Conservation (phyloP, 768 basidiomycete species). For the Pulveroboletus ravenelii region DNA sequence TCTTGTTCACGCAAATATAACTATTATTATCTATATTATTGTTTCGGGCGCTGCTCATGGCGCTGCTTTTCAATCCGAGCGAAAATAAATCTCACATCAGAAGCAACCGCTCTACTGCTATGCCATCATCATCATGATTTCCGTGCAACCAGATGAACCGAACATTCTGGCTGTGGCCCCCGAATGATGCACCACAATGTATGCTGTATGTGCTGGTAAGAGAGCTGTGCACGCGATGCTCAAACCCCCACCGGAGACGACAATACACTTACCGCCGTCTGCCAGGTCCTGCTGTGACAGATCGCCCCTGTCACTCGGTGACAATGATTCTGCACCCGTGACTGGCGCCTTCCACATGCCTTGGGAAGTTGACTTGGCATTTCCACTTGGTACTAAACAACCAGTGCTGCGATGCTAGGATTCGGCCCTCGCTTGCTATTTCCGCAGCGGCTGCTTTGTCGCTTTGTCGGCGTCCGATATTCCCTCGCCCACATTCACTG, state of each 20-base stretch:
- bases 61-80: too few species aligned
- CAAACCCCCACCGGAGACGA: too few species aligned
- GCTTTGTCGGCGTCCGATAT: too few species aligned
- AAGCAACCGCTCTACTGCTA: neutral
- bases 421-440: neutral
- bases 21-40: neutral
- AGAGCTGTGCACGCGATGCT: neutral
- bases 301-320: neutral
- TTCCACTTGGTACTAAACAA: too few species aligned
- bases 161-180: neutral
- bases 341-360: too few species aligned
- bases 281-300: neutral
- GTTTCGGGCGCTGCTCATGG: neutral
- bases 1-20: neutral
- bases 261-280: too few species aligned
- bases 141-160: neutral
- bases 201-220: neutral
- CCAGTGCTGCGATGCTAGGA: neutral
- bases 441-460: neutral
- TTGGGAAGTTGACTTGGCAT: too few species aligned
- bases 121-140: neutral
- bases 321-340: neutral
- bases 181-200: too few species aligned
- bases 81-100: too few species aligned
- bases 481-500: neutral